Percentiles rank a stretch among this genome's conserved stretches.
Evolutionary conservation across 257 asterid genomes (phyloP).

Genomic region (Scutellaria minor): DNA sequence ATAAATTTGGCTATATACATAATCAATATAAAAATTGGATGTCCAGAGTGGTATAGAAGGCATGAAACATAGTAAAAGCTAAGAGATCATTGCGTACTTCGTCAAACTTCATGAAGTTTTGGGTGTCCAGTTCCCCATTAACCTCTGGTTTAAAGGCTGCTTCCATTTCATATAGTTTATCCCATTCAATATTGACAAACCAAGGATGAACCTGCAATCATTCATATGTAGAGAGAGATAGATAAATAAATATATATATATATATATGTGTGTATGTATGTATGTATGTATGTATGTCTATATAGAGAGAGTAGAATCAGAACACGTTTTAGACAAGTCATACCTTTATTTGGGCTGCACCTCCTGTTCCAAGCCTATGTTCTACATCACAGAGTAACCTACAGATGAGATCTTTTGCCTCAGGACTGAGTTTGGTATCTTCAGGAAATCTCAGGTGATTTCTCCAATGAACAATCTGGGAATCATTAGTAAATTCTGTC

Average conservation of each 20-base stretch:
- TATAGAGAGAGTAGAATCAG: background rate
- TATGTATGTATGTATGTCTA: too few relatives aligned
- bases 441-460: slow-evolving; percentile 85
- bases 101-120: slow-evolving; percentile 90
- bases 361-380: slow-evolving; percentile 89
- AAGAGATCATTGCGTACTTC: slow-evolving; percentile 59
- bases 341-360: slow-evolving; percentile 88
- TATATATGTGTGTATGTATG: too few relatives aligned
- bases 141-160: slow-evolving; percentile 91
- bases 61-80: slow-evolving; percentile 26
- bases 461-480: slow-evolving; percentile 94
- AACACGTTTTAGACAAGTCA: slow-evolving; percentile 26
- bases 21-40: background rate
- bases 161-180: slow-evolving; percentile 89
- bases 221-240: slow-evolving; percentile 31
- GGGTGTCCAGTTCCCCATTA: slow-evolving; percentile 96
- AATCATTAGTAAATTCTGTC: slow-evolving; percentile 36
- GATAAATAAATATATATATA: too few relatives aligned
- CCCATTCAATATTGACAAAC: slow-evolving; percentile 80
- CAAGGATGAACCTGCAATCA: slow-evolving; percentile 82
- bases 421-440: slow-evolving; percentile 69
- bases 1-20: slow-evolving; percentile 5
- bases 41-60: background rate
- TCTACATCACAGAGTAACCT: slow-evolving; percentile 89
- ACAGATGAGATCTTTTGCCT: slow-evolving; percentile 89